Evolutionary conservation across 2,329 filamentous ascomycete genomes (phyloP), one percentile per base, ranked within the genome.

Genomic region (Alternaria incomplexa): DNA sequence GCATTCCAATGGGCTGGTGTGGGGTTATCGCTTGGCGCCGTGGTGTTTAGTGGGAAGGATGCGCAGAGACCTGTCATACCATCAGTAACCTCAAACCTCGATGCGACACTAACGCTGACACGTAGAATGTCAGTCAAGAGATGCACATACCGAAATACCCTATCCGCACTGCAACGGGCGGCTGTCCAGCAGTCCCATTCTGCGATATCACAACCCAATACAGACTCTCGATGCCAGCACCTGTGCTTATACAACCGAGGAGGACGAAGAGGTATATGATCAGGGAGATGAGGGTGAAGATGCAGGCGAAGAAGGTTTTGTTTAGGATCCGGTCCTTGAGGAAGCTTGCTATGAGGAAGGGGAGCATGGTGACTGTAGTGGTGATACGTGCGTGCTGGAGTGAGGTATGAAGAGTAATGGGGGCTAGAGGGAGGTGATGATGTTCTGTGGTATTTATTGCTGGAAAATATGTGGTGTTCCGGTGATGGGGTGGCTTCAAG

Each of bases 141-240:
- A n/a, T n/a, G n/a, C n/a, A n/a, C n/a, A n/a, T n/a, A 63, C 57
- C 56, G 9, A 60, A 60, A 52, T 63, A 63, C 20, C 61, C 61
- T 32, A 60, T 60, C 8, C 61, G 46, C 8, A 63, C 47, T n/a
- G 51, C 48, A 9, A 45, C 45, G 3, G 53, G 45, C 20, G 25
- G 44, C 36, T 58, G 46, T 25, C 25, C 47, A 25, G 25, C 26
- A 32, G 36, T 56, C 6, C 32, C 53, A n/a, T 32, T 51, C 23
- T 61, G 58, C n/a, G 45, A 44, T 15, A 61, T 50, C 13, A 26
- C 30, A 1, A 61, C 53, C 58, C 58, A 61, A 22, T 61, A 61
- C 13, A 61, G 25, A 26, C 56, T 61, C 8, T 56, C 52, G 5
- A 57, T 61, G 15, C 58, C 52, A 8, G 32, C 45, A 17, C 58